Conservation (phyloP, 305 asterid species). For the Fraxinus angustifolia region DNA sequence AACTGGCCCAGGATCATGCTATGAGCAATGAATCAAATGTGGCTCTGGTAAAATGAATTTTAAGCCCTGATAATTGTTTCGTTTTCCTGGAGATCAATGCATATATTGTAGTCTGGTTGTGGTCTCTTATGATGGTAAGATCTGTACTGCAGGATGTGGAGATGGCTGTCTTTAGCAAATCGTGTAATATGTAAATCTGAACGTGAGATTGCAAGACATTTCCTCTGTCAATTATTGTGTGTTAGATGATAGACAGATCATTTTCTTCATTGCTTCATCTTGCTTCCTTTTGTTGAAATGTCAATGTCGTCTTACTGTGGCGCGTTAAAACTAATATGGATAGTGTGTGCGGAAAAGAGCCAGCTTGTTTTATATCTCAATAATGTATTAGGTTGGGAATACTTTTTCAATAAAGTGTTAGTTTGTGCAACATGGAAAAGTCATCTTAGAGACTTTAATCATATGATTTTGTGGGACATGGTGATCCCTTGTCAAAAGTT, state of each 20-base stretch:
- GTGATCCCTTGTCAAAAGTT: background rate
- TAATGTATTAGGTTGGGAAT: background rate
- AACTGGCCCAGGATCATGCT: conserved; percentile 74
- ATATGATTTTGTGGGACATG: background rate
- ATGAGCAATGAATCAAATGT: conserved; percentile 46
- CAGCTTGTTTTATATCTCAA: background rate
- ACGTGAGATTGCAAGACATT: background rate
- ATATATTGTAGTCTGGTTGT: background rate
- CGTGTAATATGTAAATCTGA: background rate
- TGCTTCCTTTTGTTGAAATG: background rate
- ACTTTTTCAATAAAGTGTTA: background rate
- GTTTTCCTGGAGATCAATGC: background rate
- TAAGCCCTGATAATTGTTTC: background rate
- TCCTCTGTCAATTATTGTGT: background rate
- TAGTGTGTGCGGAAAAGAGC: background rate
- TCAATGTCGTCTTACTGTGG: background rate
- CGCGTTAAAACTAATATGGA: background rate
- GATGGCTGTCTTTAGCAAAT: background rate
- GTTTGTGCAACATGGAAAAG: background rate
- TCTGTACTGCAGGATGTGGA: background rate
- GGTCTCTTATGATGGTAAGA: background rate
- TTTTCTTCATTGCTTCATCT: background rate
- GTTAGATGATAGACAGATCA: background rate
- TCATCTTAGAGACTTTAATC: background rate
- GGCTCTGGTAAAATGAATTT: background rate